A percentile compares a stretch with the other conserved stretches of the same genome.
phyloP scores from a whole-genome alignment of 805 yeast species.

The Zygotorulaspora florentina region DNA sequence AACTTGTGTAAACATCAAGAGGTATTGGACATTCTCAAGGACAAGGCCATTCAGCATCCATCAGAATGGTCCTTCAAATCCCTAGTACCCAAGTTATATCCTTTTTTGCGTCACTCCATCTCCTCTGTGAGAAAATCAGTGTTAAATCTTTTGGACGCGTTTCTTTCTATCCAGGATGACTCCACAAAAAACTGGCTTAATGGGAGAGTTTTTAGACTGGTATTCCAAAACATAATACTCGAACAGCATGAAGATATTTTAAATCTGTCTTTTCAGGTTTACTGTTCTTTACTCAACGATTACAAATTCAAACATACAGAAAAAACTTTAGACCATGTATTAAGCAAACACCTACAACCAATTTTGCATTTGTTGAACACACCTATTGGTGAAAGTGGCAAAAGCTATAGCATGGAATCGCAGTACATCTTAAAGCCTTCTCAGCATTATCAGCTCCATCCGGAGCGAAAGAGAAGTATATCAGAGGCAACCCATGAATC shows the following conservation, averaged over 20 bases:
- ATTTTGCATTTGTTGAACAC: slow-evolving; percentile 72
- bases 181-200: slow-evolving; percentile 68
- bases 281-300: slow-evolving; percentile 50
- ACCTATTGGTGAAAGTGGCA: slow-evolving; percentile 91
- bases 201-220: slow-evolving; percentile 63
- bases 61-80: slow-evolving; percentile 56
- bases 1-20: slow-evolving; percentile 77
- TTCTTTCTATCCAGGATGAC: slow-evolving; percentile 55
- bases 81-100: slow-evolving; percentile 86
- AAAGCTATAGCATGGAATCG: slow-evolving; percentile 78
- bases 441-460: slow-evolving; percentile 32
- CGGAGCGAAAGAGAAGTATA: slow-evolving; percentile 32
- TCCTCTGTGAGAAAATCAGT: slow-evolving; percentile 88
- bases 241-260: slow-evolving; percentile 82
- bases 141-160: slow-evolving; percentile 71
- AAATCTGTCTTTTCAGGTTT: slow-evolving; percentile 57
- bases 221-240: slow-evolving; percentile 81
- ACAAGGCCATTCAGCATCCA: slow-evolving; percentile 49
- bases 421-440: slow-evolving; percentile 76
- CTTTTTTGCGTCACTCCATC: slow-evolving; percentile 90
- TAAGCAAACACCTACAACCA: slow-evolving; percentile 55
- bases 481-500: slow-evolving; percentile 24
- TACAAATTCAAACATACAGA: slow-evolving; percentile 35
- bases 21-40: slow-evolving; percentile 68
- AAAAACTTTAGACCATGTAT: slow-evolving; percentile 47